Base-by-base conservation (phyloP, 345 rosid genomes). In the Eucalyptus melliodora region DNA sequence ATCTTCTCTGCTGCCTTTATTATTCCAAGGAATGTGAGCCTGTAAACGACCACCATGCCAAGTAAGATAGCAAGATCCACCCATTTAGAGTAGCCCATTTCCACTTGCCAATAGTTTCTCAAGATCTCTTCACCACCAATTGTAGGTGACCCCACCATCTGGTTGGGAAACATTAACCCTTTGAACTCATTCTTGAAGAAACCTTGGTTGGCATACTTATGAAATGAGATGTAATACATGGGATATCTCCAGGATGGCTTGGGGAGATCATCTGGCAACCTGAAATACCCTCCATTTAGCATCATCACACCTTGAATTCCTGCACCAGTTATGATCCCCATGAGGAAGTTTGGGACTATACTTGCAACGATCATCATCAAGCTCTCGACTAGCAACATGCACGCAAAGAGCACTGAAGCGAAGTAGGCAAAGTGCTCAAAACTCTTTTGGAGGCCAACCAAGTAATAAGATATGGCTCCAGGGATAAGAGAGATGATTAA, bases 341-440 rank as follows among this genome's bases (percentile, higher is more conserved):
- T 16, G 44, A 31, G 81, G 44, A 69, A 69, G 37, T 69, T 13
- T 0, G 44, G 81, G 11, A 69, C 81, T 17, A 69, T 34, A 17
- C 81, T 34, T 8, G 81, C 24, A 12, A 69, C 24, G 11, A 69
- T 34, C 81, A 34, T 17, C 81, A 69, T 69, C 81, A 69, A 69
- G 81, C 81, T 69, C 81, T 34, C 11, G 24, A 69, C 81, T 31
- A 69, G 44, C 81, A 69, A 69, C 81, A 69, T 69, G 88, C 91
- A 87, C 3, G 65, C 91, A 27, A 93, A 95, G 51, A 95, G 92
- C 4, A 92, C 9, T 9, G 91, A 17, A 2, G 90, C 88, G 11
- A 95, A 94, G 91, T 90, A 94, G 15, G 77, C 59, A 50, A 93
- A 95, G 92, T 92, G 95, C 40, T 92, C 91, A 19, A 89, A 31